Conservation (phyloP, 2,329 filamentous ascomycete species). For the Laburnicola sp. region DNA sequence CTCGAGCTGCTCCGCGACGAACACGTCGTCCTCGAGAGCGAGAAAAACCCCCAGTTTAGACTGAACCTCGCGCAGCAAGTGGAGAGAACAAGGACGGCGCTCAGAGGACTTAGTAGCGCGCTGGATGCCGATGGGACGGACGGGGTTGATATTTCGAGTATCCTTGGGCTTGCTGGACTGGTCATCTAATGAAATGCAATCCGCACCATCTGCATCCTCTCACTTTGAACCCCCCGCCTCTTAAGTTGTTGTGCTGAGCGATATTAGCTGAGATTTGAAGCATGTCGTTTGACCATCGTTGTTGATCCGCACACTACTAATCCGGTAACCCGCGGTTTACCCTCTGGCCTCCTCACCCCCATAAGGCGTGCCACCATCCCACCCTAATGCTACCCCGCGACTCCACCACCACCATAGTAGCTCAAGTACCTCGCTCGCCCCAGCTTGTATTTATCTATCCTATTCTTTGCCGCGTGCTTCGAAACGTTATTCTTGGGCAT, state of each 20-base stretch:
- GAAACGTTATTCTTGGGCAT: too few relatives aligned
- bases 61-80: slow-evolving; percentile 12
- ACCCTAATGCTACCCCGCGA: slow-evolving; percentile 24
- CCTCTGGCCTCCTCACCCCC: neutral
- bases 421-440: too few relatives aligned
- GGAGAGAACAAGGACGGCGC: slow-evolving; percentile 8
- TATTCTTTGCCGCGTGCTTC: too few relatives aligned
- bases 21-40: slow-evolving; percentile 25
- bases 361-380: neutral
- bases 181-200: too few relatives aligned
- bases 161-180: too few relatives aligned
- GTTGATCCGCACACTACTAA: neutral
- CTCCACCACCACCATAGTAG: slow-evolving; percentile 14
- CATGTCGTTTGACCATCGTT: too few relatives aligned
- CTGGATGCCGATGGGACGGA: neutral
- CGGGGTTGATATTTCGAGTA: too few relatives aligned
- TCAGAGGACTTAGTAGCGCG: slow-evolving; percentile 8
- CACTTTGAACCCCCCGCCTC: too few relatives aligned
- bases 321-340: slow-evolving; percentile 12
- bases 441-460: neutral
- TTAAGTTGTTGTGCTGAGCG: too few relatives aligned
- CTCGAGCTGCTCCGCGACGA: slow-evolving; percentile 21
- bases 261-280: too few relatives aligned
- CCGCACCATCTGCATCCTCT: too few relatives aligned
- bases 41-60: slow-evolving; percentile 22